A percentile compares a stretch with the other conserved stretches of the same genome.
Conservation (phyloP, 306 rosid genomes). For the Spatholobus suberectus region DNA sequence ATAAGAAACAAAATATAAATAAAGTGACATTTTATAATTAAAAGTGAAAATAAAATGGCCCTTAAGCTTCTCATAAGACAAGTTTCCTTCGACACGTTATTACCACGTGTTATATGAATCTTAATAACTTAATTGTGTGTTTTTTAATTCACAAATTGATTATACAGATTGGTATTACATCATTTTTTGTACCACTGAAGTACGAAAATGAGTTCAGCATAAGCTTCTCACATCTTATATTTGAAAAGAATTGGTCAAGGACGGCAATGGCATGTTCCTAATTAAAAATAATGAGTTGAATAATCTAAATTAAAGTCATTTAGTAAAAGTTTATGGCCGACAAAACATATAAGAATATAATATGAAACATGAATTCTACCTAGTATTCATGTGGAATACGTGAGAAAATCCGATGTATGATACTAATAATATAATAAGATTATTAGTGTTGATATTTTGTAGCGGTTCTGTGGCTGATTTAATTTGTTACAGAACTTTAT, state of each 20-base stretch:
- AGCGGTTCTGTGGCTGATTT: background rate
- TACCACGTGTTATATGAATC: background rate
- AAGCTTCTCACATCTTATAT: background rate
- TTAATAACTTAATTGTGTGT: background rate
- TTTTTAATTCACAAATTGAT: background rate
- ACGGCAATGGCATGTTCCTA: background rate
- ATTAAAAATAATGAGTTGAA: background rate
- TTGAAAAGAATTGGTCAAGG: background rate
- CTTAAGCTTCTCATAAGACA: slow-evolving; percentile 17
- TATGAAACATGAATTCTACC: background rate
- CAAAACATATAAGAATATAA: background rate
- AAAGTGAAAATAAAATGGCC: background rate
- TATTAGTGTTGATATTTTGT: background rate
- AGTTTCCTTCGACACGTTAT: background rate
- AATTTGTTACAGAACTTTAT: slow-evolving; percentile 47
- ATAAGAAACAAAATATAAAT: background rate
- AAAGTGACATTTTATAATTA: background rate
- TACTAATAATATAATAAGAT: background rate
- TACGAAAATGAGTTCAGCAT: slow-evolving; percentile 11
- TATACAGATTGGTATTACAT: background rate
- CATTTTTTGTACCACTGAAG: background rate
- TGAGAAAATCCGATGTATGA: background rate
- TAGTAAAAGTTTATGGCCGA: background rate
- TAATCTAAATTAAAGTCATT: background rate
- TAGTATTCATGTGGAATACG: background rate